Base-by-base conservation (phyloP, 805 yeast genomes). In the Wickerhamiella dianesei region DNA sequence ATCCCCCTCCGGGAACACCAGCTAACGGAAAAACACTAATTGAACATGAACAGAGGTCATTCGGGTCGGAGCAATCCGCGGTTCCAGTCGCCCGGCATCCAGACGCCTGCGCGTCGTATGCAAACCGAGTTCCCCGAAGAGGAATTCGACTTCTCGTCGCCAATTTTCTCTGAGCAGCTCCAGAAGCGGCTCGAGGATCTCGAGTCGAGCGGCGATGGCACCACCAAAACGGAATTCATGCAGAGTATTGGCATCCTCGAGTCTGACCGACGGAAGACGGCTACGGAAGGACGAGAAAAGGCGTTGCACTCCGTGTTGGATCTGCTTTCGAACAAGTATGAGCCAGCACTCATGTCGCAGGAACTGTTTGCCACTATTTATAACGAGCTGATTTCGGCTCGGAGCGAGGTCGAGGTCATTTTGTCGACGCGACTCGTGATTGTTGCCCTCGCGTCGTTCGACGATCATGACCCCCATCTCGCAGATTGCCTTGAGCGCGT, bases 351-450 rank as follows among this genome's bases (percentile, higher is more conserved):
- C 40, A 43, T 63, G 39, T 50, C 52, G 19, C 45, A 44, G 21
- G 44, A 47, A 8, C 52, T 56, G 37, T 40, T 57, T 21, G 44
- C 41, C 8, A 40, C 53, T 14, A 47, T 61, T 14, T 53, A 48
- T 19, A 52, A 53, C 45, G 55, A 65, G 3, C 54, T 48, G 40
- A 16, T 87, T 40, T 48, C 55, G 8, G 44, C 57, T 12, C 58
- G 64, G 21, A 51, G 60, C n/a, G 62, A 56, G 25, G 40, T 55
- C 8, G 67, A 63, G 52, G 50, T 54, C 13, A 41, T 53, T 44
- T 53, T 61, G 19, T 53, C 64, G 2, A 48, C 61, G 36, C 64
- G 61, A 50, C 57, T 63, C 2, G 42, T 60, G 9, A 53, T 53
- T 5, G 59, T 58, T 17, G 58, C 60, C 8, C 12, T 49, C 4